Evolutionary conservation across 1,284 basidiomycete genomes (phyloP), one percentile per base, ranked within the genome.

Genomic region (Cryptococcus jaspeensis): DNA sequence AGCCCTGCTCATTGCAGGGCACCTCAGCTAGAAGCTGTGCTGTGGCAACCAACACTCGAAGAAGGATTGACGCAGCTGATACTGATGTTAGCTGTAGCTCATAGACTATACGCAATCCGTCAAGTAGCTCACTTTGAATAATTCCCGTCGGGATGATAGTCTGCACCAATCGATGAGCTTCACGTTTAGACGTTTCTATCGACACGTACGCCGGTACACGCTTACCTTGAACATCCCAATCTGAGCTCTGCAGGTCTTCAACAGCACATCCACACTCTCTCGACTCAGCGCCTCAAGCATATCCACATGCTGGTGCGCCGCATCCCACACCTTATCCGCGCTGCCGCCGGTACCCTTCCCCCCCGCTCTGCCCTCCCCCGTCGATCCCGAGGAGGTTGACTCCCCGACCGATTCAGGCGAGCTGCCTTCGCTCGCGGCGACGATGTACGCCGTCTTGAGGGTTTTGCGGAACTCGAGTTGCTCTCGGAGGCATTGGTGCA

Each of bases 1-100:
- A 73, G 0, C 70, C 70, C 42, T 73, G 72, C 50, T 73, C 72
- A 38, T 69, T 67, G n/a, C 62, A 65, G 1, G 72, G 72, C 2
- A 73, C 60, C 37, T 69, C 66, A 1, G 67, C 53, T 12, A 73
- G 52, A 25, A 73, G 63, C 52, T 70, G 65, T 1, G 62, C 55
- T 1, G 58, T 54, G 2, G 67, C 60, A 8, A 70, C 63, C 15
- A 67, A 45, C 1, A 66, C 62, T 20, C 72, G 58, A 1, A 70
- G 39, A 25, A 72, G 52, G 36, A 70, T 55, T 1, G 65, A 53
- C 8, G 61, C 66, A 39, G 65, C 65, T 67, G 37, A 11, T 38
- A 38, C 9, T 2, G 12, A 42, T 47, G 2, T 23, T 56, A 20
- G 46, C 40, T 46, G 36, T 18, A n/a, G 36, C 16, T 18, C 5